phyloP scores from a whole-genome alignment of 2,329 filamentous ascomycete genomes.

The Diaporthe eres region DNA sequence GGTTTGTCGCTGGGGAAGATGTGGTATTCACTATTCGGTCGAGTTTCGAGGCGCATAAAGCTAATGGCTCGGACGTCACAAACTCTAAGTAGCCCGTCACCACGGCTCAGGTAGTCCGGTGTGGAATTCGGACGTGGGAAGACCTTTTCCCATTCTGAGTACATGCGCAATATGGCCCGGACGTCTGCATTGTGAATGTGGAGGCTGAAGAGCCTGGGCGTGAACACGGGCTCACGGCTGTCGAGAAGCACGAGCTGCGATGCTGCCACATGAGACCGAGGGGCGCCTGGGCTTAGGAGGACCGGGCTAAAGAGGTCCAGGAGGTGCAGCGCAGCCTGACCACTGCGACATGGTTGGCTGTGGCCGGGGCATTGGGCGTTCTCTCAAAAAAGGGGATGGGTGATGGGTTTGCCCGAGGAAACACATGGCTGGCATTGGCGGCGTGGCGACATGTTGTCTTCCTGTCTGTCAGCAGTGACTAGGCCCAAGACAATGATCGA shows the following conservation, averaged over 20 bases:
- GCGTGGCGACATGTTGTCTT: conserved; percentile 2
- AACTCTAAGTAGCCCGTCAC: neutral
- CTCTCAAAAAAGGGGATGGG: neutral
- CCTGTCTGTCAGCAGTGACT: conserved; percentile 10
- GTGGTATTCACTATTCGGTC: neutral
- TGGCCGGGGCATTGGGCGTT: neutral
- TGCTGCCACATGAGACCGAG: conserved; percentile 31
- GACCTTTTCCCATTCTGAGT: neutral
- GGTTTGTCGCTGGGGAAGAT: neutral
- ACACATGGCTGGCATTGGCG: conserved; percentile 26
- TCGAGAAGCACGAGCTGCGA: neutral
- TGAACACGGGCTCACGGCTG: neutral
- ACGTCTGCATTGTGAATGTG: neutral
- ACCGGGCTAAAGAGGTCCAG: neutral
- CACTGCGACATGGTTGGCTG: neutral
- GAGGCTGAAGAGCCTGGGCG: conserved; percentile 16
- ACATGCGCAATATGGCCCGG: neutral
- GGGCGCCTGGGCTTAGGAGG: neutral
- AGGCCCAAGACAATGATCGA: neutral
- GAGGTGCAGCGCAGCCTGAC: neutral
- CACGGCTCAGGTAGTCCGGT: neutral
- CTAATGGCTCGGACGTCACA: conserved; percentile 13
- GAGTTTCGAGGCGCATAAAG: neutral
- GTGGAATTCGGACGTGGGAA: neutral
- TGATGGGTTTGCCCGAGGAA: neutral